These are phyloP conservation scores for Xylariaceae sp. DNA, from an alignment of 2,329 filamentous ascomycete species.

Conservation along the genomic window DNA sequence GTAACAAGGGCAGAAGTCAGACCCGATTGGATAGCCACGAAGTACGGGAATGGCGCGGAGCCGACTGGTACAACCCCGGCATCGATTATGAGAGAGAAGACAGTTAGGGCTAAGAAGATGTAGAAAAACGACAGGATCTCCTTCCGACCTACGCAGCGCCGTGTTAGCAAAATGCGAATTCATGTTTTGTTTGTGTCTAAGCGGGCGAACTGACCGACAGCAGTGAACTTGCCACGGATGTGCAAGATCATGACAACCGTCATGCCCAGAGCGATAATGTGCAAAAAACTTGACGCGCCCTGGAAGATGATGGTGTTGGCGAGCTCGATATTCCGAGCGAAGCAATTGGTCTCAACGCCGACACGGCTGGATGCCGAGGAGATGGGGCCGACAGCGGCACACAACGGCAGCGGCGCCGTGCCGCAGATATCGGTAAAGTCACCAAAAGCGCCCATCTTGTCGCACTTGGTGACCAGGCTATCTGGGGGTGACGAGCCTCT, in stretches of 20 bases:
- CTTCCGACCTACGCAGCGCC: slow-evolving; percentile 46
- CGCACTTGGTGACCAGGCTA: neutral
- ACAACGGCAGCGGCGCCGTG: slow-evolving; percentile 79
- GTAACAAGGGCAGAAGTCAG: slow-evolving; percentile 80
- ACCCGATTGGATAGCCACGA: slow-evolving; percentile 80
- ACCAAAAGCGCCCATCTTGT: slow-evolving; percentile 73
- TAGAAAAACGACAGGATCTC: slow-evolving; percentile 91
- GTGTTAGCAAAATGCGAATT: slow-evolving; percentile 9
- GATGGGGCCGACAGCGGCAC: slow-evolving; percentile 74
- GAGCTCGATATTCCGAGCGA: slow-evolving; percentile 88
- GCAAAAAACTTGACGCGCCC: slow-evolving; percentile 82
- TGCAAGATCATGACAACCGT: slow-evolving; percentile 96
- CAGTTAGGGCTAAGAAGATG: slow-evolving; percentile 84
- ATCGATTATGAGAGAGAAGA: slow-evolving; percentile 84
- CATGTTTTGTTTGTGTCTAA: neutral
- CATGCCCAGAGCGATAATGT: slow-evolving; percentile 87
- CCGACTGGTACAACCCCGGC: slow-evolving; percentile 86
- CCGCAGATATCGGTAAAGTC: slow-evolving; percentile 84
- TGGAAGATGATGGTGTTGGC: slow-evolving; percentile 99
- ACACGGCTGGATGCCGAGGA: slow-evolving; percentile 60
- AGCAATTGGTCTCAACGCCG: slow-evolving; percentile 85
- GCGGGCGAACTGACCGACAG: slow-evolving; percentile 64
- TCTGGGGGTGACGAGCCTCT: neutral
- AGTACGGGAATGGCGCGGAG: slow-evolving; percentile 78
- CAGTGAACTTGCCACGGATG: slow-evolving; percentile 94